These are phyloP conservation scores for Tanacetum coccineum DNA, from an alignment of 129 eudicot species.

Conservation along the genomic window DNA sequence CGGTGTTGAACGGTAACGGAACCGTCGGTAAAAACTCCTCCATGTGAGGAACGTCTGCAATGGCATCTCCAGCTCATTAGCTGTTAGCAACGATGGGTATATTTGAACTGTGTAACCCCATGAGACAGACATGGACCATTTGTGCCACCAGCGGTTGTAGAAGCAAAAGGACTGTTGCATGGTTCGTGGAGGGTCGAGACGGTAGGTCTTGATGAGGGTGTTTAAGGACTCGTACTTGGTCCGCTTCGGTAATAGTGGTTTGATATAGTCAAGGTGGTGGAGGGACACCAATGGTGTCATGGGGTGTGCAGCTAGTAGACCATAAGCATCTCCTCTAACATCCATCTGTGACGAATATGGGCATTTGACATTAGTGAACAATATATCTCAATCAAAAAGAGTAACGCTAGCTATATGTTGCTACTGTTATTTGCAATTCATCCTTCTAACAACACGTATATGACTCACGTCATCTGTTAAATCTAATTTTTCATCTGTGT, in stretches of 20 bases:
- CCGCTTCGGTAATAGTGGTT: conserved; percentile 45
- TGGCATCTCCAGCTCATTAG: conserved; percentile 58
- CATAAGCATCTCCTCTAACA: conserved; percentile 66
- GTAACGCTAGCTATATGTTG: no score
- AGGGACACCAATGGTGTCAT: conserved; percentile 68
- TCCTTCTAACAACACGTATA: no score
- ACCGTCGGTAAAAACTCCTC: conserved; percentile 60
- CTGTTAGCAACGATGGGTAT: conserved; percentile 44
- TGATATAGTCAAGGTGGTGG: conserved; percentile 68
- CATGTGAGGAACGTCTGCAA: conserved; percentile 76
- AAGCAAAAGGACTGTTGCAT: conserved; percentile 79
- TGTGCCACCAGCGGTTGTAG: conserved; percentile 43
- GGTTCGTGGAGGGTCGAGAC: conserved; percentile 43
- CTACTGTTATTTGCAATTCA: no score
- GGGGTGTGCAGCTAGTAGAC: conserved; percentile 81
- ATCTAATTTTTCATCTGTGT: no score
- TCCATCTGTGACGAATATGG: conserved; percentile 46
- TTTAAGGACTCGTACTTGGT: conserved; percentile 49
- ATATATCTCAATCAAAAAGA: no score
- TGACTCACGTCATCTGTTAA: no score
- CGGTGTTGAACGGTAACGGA: conserved; percentile 92
- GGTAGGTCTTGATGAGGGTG: conserved; percentile 42
- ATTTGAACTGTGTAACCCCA: conserved; percentile 93
- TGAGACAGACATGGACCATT: conserved; percentile 84
- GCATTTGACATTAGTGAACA: no score